Base-by-base conservation (phyloP, 2,329 filamentous ascomycete genomes). In the Sordariomycetes sp. region DNA sequence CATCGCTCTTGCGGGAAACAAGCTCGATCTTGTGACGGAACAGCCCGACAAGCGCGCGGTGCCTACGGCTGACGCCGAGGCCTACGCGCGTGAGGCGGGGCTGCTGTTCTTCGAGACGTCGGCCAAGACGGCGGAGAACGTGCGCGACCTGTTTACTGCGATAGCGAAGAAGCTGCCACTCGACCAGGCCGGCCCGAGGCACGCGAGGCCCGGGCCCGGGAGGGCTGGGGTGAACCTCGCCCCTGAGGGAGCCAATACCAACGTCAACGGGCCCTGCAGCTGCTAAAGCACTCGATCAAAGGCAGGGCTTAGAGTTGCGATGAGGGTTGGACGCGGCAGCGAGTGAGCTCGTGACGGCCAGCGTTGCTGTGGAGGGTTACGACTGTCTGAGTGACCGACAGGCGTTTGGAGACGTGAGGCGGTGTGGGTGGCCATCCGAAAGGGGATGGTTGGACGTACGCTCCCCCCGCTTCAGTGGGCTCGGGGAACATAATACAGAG, bases 31-130 rank as follows among this genome's bases (percentile, higher is more conserved):
- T 64, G 94, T 96, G 61, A 91, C 85, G 62, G 91, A 96, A 68
- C 88, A 89, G 69, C 92, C 92, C 53, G 92, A 96, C 71, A 97
- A 97, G 82, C 87, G 94, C 67, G 94, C 91, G 50, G 94, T 99
- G 61, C 70, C 85, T 60, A 87, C 88, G 24, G 87, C 87, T 63
- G 94, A 99, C 65, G 95, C 94, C 63, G 90, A 96, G 73, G 90
- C 91, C 57, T 99, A 99, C 69, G 91, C 94, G 57, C 86, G 85
- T 63, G 94, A 99, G 74, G 90, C 92, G 55, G 90, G 90, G 50
- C 82, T 99, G 6, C 80, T 99, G 57, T 99, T 99, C 79, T 99
- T 99, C 71, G 94, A 99, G 73, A 99, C 94, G 3, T 96, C 91
- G 12, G 94, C 94, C 63, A 99, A 99, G 80, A 96, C 92, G 42